phyloP scores from a whole-genome alignment of 768 basidiomycete genomes.

The Strobilomyces confusus region DNA sequence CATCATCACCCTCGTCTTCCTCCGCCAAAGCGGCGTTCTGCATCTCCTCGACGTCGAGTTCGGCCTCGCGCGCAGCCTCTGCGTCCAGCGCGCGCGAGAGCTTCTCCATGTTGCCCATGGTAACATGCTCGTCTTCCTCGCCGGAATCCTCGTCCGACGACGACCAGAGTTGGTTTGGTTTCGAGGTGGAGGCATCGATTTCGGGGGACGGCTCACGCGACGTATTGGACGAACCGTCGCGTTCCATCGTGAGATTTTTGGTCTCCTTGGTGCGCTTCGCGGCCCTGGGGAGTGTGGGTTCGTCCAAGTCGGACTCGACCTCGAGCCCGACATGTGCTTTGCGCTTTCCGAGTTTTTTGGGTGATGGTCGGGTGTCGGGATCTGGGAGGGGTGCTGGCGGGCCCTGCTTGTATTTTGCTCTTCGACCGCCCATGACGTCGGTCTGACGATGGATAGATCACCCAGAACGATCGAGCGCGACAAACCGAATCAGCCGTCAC shows the following conservation, averaged over 20 bases:
- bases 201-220: conserved; percentile 46
- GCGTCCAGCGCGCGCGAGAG: conserved; percentile 76
- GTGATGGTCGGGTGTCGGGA: conserved; percentile 31
- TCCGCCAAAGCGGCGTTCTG: conserved; percentile 48
- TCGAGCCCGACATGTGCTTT: conserved; percentile 50
- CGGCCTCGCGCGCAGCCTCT: conserved; percentile 60
- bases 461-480: background rate
- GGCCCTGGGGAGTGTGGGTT: conserved; percentile 26
- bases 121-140: conserved; percentile 55
- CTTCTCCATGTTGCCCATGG: conserved; percentile 78
- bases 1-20: conserved; percentile 47
- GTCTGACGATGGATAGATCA: background rate
- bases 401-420: conserved; percentile 80
- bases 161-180: conserved; percentile 30
- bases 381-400: conserved; percentile 57
- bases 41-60: conserved; percentile 63
- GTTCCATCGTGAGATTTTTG: conserved; percentile 19
- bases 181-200: conserved; percentile 17
- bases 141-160: conserved; percentile 42
- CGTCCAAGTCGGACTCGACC: conserved; percentile 22
- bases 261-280: conserved; percentile 36
- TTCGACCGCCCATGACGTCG: conserved; percentile 73
- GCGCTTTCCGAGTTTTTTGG: conserved; percentile 68
- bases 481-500: background rate
- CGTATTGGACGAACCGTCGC: conserved; percentile 27